Base-by-base conservation (phyloP, 2,329 filamentous ascomycete genomes). In the Aspergillus sclerotialis region DNA sequence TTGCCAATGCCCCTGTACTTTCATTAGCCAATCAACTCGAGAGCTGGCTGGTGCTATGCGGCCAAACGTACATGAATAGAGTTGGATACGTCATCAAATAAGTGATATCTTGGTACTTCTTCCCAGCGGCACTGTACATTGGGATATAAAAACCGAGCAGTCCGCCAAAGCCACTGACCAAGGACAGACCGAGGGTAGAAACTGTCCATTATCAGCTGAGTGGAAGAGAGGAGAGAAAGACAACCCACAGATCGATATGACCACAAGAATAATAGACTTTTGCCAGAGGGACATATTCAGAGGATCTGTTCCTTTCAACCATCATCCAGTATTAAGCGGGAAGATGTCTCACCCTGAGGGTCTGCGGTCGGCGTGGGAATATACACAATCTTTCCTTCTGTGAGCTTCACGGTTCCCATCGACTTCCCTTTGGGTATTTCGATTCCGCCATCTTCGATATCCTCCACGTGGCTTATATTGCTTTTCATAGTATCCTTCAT, bases 101-200 rank as follows among this genome's bases (percentile, higher is more conserved):
- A 2, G 60, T 63, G 15, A 67, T 68, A 36, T 64, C 61, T 13
- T 54, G 55, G 16, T 63, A 61, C 3, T 46, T 48, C 15, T 62
- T 60, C 5, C 63, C 63, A 4, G 40, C 48, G 2, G 53, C 54
- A 3, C 47, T 39, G 38, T 67, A 68, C 2, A 46, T 46, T 5
- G 61, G 61, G 7, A 67, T 63, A 38, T 66, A 67, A 35, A 64
- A 66, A 5, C 46, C 51, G 4, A 67, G 44, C 1, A 68, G 51
- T 3, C 62, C 64, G 11, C 64, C 63, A 21, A 67, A 64, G 0
- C 63, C 64, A 9, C 60, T 61, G 0, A 67, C 60, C 7, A 67
- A 46, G 2, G 55, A 48, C 9, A 67, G 45, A 8, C 61, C 59
- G 3, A 67, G 35, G 10, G 53, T 55, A 4, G 64, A 64, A 41